Evolutionary conservation across 2,329 filamentous ascomycete species (phyloP).

Genomic region (Raffaelea deltoideospora): DNA sequence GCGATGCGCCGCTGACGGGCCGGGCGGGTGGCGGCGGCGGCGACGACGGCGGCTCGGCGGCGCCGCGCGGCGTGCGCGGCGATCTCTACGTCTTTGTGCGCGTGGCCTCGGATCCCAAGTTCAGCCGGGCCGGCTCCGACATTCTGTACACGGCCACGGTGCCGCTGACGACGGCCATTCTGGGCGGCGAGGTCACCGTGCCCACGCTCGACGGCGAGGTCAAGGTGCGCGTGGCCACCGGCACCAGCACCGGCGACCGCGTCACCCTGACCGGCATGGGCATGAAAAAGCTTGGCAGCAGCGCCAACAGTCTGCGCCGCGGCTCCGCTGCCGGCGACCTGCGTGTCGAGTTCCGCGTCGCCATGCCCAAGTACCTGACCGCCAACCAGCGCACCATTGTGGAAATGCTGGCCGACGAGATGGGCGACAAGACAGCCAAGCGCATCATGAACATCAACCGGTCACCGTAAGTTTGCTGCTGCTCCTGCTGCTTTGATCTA

Average conservation of each 20-base stretch:
- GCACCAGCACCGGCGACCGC: conserved; percentile 83
- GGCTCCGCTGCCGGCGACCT: conserved; percentile 71
- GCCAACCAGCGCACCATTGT: conserved; percentile 84
- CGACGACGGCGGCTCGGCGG: conserved; percentile 27
- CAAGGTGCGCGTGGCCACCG: conserved; percentile 79
- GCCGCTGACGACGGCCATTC: conserved; percentile 79
- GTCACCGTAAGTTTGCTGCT: conserved; percentile 29
- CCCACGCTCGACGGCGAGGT: conserved; percentile 85
- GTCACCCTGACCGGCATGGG: conserved; percentile 82
- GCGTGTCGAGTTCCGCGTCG: conserved; percentile 84
- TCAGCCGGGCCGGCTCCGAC: conserved; percentile 74
- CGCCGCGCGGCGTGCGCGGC: conserved; percentile 53
- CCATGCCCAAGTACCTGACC: conserved; percentile 87
- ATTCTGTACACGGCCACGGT: conserved; percentile 86
- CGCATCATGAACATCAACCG: conserved; percentile 72
- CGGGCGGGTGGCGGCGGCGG: conserved; percentile 27
- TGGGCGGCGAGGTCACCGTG: conserved; percentile 79
- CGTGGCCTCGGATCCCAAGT: conserved; percentile 80
- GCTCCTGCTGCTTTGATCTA: too few species aligned
- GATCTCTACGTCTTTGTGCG: conserved; percentile 86
- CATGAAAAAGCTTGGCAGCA: conserved; percentile 69
- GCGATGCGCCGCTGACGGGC: conserved; percentile 71
- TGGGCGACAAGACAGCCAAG: conserved; percentile 83
- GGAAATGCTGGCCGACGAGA: conserved; percentile 93
- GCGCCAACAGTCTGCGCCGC: too few species aligned